These are phyloP conservation scores for Hypoxylon sp. DNA, from an alignment of 2,329 filamentous ascomycete genomes.

Conservation along the genomic window DNA sequence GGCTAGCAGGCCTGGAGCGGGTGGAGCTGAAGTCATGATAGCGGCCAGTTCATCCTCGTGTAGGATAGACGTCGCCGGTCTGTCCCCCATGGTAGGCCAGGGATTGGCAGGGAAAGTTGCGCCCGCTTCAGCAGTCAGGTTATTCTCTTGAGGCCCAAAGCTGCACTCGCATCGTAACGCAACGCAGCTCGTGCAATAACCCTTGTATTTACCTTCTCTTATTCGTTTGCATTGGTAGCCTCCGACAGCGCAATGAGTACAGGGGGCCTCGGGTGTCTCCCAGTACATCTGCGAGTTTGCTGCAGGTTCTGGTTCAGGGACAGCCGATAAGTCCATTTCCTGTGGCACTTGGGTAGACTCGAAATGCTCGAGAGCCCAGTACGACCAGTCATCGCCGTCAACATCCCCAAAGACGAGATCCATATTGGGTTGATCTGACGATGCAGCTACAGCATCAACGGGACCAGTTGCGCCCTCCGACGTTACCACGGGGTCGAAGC, in stretches of 20 bases:
- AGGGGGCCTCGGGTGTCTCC: slow-evolving; percentile 65
- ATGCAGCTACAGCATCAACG: slow-evolving; percentile 45
- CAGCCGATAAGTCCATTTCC: slow-evolving; percentile 52
- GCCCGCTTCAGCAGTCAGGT: slow-evolving; percentile 54
- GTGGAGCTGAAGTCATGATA: slow-evolving; percentile 44
- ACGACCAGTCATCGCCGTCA: slow-evolving; percentile 72
- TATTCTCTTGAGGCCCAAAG: slow-evolving; percentile 61
- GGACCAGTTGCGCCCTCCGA: slow-evolving; percentile 57
- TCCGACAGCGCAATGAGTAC: slow-evolving; percentile 66
- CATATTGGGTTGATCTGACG: slow-evolving; percentile 57
- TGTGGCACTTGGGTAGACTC: slow-evolving; percentile 60
- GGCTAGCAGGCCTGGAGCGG: slow-evolving; percentile 32
- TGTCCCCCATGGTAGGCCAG: slow-evolving; percentile 63
- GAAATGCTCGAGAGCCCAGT: slow-evolving; percentile 72
- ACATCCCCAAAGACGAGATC: slow-evolving; percentile 70
- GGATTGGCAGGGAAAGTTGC: slow-evolving; percentile 63
- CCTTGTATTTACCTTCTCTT: slow-evolving; percentile 71
- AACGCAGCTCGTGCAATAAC: slow-evolving; percentile 75
- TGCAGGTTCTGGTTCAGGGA: slow-evolving; percentile 53
- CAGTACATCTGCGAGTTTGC: slow-evolving; percentile 56
- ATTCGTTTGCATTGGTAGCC: slow-evolving; percentile 74
- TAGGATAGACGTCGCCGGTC: slow-evolving; percentile 58
- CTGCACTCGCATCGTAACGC: slow-evolving; percentile 72
- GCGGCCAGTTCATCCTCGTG: slow-evolving; percentile 56
- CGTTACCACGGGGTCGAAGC: slow-evolving; percentile 54